Conservation (phyloP, 139 green algal species). For the Micromonas pusilla region DNA sequence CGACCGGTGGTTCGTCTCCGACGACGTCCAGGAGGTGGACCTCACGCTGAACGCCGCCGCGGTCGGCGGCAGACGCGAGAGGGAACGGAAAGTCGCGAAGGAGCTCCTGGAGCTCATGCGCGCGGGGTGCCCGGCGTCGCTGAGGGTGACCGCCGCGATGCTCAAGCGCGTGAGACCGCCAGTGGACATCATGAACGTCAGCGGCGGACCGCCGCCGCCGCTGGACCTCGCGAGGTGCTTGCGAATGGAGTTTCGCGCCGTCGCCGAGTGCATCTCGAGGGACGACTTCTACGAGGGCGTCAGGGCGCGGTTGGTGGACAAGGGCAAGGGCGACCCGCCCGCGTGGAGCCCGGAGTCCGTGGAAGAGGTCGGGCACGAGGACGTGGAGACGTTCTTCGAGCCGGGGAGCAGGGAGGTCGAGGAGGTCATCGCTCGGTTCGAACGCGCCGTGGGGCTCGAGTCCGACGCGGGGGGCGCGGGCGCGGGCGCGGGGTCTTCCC, state of each 20-base stretch:
- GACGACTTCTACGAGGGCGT: slow-evolving; percentile 12
- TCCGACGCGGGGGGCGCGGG: too few species aligned
- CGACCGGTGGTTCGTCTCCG: neutral
- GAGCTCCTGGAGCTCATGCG: neutral
- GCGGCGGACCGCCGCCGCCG: neutral
- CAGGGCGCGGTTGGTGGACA: neutral
- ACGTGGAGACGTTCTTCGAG: slow-evolving; percentile 6
- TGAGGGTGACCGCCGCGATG: slow-evolving; percentile 2
- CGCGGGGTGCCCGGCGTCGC: neutral
- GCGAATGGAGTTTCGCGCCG: neutral
- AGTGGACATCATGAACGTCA: neutral
- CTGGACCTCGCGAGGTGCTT: neutral
- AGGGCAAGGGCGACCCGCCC: neutral
- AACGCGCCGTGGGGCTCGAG: too few species aligned
- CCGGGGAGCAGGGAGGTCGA: too few species aligned
- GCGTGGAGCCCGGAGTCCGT: neutral
- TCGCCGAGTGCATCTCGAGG: neutral
- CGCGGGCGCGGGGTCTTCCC: too few species aligned
- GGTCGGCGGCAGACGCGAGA: neutral
- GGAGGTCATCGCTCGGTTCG: too few species aligned
- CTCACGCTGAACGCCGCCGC: neutral
- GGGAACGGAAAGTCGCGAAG: neutral
- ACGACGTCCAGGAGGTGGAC: neutral
- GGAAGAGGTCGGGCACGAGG: neutral
- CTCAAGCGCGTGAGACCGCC: neutral